phyloP scores from a whole-genome alignment of 306 rosid genomes.

The Amphicarpaea edgeworthii region DNA sequence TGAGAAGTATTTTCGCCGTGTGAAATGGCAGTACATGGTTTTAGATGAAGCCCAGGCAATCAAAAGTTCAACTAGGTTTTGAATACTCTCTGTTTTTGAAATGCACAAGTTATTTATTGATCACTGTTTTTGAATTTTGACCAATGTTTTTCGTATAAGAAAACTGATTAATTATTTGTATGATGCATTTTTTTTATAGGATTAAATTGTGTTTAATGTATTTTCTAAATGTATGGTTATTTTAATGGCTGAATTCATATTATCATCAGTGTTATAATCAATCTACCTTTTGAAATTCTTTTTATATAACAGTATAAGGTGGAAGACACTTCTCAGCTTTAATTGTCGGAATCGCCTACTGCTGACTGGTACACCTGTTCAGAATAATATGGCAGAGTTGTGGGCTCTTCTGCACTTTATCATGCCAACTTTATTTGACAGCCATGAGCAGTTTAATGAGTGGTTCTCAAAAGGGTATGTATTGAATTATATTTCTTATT shows the following conservation, averaged over 20 bases:
- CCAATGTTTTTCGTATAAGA: constrained; percentile 5
- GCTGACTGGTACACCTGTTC: constrained; percentile 96
- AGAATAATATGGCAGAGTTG: constrained; percentile 97
- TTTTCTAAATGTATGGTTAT: constrained; percentile 12
- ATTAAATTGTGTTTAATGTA: constrained; percentile 4
- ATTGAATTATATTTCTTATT: constrained; percentile 28
- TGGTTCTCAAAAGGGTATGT: constrained; percentile 99
- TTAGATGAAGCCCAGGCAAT: constrained; percentile 99
- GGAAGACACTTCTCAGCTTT: constrained; percentile 98
- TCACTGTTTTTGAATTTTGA: constrained; percentile 11
- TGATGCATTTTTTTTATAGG: constrained; percentile 29
- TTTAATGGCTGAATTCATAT: constrained; percentile 17
- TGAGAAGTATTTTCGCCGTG: constrained; percentile 86
- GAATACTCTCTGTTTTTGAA: constrained; percentile 26
- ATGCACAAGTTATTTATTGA: constrained; percentile 29
- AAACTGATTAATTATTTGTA: constrained; percentile 15
- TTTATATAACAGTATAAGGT: constrained; percentile 80
- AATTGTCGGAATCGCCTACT: constrained; percentile 94
- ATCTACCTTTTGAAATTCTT: constrained; percentile 10
- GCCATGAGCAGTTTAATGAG: constrained; percentile 98
- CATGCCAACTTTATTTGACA: constrained; percentile 96
- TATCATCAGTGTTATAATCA: constrained; percentile 18
- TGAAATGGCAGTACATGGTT: constrained; percentile 99
- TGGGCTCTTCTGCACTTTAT: constrained; percentile 98
- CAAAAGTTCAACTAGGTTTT: constrained; percentile 88